Percentiles rank a stretch among this genome's conserved stretches.
Evolutionary conservation across 225 moss, liverwort and hornwort genomes (phyloP).

Genomic region (Ulota crispa): DNA sequence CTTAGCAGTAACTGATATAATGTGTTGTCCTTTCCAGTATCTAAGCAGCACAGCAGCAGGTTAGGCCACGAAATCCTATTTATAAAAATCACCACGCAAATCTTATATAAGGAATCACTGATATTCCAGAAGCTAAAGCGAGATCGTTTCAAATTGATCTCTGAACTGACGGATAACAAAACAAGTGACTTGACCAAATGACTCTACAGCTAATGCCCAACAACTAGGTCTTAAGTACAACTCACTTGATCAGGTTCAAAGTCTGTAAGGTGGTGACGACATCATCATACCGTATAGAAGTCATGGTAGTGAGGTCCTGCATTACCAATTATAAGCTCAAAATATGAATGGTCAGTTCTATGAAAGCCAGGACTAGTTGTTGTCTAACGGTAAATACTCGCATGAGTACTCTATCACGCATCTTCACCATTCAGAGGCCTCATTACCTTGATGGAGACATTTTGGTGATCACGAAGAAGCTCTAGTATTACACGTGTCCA

Average conservation of each 20-base stretch:
- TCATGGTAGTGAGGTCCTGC: constrained; percentile 88
- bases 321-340: constrained; percentile 1
- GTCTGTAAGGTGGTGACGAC: constrained; percentile 85
- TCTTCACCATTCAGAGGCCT: constrained; percentile 10
- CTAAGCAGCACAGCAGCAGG: constrained; percentile 31
- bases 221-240: constrained; percentile 13
- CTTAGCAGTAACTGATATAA: constrained; percentile 84
- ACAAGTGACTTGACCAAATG: neutral
- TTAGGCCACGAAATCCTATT: constrained; percentile 1
- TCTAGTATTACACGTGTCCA: constrained; percentile 86
- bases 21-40: constrained; percentile 93
- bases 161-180: neutral
- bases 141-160: constrained; percentile 4
- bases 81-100: neutral
- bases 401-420: neutral
- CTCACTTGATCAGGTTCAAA: constrained; percentile 86
- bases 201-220: neutral
- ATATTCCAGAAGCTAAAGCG: constrained; percentile 9
- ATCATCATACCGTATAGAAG: constrained; percentile 83
- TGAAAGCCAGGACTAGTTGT: neutral
- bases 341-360: neutral
- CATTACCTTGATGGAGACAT: constrained; percentile 84
- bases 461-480: constrained; percentile 81
- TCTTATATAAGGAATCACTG: neutral
- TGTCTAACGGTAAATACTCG: neutral